Evolutionary conservation across 2,329 filamentous ascomycete genomes (phyloP).

Genomic region (Penicillium sp.): DNA sequence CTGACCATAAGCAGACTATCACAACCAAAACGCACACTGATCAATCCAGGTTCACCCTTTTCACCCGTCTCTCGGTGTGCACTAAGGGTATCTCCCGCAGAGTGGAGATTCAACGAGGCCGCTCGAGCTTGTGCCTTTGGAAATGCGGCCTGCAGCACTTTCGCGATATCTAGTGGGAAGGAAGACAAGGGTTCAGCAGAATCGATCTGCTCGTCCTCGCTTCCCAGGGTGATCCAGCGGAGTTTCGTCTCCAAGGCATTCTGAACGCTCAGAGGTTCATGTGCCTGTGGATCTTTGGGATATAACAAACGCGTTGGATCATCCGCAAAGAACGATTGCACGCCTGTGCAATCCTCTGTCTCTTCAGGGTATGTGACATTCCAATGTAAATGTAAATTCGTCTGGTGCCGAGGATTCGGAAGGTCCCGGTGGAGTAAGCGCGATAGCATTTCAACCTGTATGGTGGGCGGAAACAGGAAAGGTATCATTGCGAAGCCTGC

Average conservation of each 20-base stretch:
- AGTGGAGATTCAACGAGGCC: slow-evolving; percentile 92
- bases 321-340: slow-evolving; percentile 56
- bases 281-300: slow-evolving; percentile 70
- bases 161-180: slow-evolving; percentile 72
- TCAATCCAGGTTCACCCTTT: slow-evolving; percentile 69
- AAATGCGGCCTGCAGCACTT: slow-evolving; percentile 67
- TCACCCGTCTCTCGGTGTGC: slow-evolving; percentile 94
- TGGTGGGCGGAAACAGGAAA: slow-evolving; percentile 63
- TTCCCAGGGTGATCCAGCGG: slow-evolving; percentile 91
- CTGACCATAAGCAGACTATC: slow-evolving; percentile 86
- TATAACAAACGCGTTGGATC: slow-evolving; percentile 31
- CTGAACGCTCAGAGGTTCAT: slow-evolving; percentile 67
- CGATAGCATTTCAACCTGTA: slow-evolving; percentile 69
- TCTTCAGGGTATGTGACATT: slow-evolving; percentile 59
- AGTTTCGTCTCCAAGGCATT: slow-evolving; percentile 75
- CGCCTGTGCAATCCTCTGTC: slow-evolving; percentile 3
- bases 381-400: slow-evolving; percentile 87
- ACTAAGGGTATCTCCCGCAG: slow-evolving; percentile 83
- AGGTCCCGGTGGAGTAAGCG: slow-evolving; percentile 76
- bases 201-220: slow-evolving; percentile 97
- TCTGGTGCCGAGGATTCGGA: slow-evolving; percentile 69
- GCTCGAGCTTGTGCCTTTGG: slow-evolving; percentile 77
- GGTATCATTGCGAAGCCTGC: slow-evolving; percentile 77
- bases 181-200: slow-evolving; percentile 63
- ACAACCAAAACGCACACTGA: slow-evolving; percentile 86